phyloP scores from a whole-genome alignment of 2,329 filamentous ascomycete genomes.

The Eurotiales sp. region DNA sequence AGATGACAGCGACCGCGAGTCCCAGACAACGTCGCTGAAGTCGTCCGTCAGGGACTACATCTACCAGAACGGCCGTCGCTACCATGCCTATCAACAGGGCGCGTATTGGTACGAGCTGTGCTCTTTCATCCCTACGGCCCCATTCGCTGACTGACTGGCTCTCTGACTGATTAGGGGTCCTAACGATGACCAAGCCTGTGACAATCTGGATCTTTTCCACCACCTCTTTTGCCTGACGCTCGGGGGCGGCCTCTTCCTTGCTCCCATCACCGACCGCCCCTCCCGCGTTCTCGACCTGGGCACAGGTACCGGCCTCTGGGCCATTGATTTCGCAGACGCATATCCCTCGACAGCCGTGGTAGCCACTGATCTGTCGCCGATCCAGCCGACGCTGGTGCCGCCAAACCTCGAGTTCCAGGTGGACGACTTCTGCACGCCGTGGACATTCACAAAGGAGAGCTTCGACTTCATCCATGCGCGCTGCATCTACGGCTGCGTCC shows the following conservation, averaged over 20 bases:
- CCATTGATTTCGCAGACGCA: constrained; percentile 5
- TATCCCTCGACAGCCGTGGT: neutral
- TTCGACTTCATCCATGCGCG: constrained; percentile 23
- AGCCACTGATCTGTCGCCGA: constrained; percentile 4
- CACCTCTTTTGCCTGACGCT: constrained; percentile 6
- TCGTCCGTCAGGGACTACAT: constrained; percentile 19
- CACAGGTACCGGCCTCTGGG: constrained; percentile 11
- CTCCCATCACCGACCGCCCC: neutral
- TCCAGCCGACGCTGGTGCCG: constrained; percentile 15
- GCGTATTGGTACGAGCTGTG: constrained; percentile 6
- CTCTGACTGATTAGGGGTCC: neutral
- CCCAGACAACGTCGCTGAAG: constrained; percentile 16
- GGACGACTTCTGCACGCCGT: constrained; percentile 20
- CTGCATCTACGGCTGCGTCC: constrained; percentile 16
- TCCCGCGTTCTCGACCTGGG: constrained; percentile 7
- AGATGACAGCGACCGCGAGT: constrained; percentile 6
- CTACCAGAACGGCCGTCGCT: constrained; percentile 29
- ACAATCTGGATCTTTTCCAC: constrained; percentile 7
- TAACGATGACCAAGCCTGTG: constrained; percentile 3
- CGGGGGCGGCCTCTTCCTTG: constrained; percentile 5
- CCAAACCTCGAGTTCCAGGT: constrained; percentile 22
- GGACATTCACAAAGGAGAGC: constrained; percentile 19
- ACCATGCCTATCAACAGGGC: constrained; percentile 25
- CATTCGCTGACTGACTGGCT: neutral
- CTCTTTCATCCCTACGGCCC: neutral